Conservation (phyloP, 352 stramenopile species). For the Thraustochytrium sp. region DNA sequence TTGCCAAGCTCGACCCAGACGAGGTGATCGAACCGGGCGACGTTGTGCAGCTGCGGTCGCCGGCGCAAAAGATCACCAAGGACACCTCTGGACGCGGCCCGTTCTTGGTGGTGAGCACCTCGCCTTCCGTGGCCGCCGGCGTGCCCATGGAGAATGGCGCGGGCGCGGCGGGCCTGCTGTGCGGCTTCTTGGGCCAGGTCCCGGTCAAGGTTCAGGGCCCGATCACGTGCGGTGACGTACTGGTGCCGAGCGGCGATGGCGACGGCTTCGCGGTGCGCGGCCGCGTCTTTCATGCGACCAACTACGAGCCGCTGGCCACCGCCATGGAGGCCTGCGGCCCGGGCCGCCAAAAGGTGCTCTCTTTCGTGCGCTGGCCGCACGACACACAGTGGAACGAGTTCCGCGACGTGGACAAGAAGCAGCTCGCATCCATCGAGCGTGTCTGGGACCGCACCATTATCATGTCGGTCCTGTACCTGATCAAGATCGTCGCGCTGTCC, state of each 20-base stretch:
- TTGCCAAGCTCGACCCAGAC: slow-evolving; percentile 1
- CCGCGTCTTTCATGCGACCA: neutral
- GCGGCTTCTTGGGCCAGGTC: slow-evolving; percentile 43
- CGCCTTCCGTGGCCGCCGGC: slow-evolving; percentile 36
- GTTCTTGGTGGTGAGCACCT: slow-evolving; percentile 18
- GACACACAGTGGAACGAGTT: slow-evolving; percentile 27
- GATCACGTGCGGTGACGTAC: neutral
- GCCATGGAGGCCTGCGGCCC: slow-evolving; percentile 1
- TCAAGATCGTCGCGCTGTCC: neutral
- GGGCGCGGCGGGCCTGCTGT: neutral
- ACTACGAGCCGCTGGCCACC: slow-evolving; percentile 24
- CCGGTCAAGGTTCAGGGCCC: slow-evolving; percentile 5
- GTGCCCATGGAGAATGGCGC: neutral
- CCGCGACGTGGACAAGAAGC: neutral
- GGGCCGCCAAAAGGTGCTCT: neutral
- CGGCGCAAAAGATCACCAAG: slow-evolving; percentile 27
- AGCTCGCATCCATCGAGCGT: slow-evolving; percentile 9
- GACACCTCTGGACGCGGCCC: slow-evolving; percentile 25
- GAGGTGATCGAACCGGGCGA: slow-evolving; percentile 3
- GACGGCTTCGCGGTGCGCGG: slow-evolving; percentile 4
- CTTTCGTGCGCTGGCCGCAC: slow-evolving; percentile 43
- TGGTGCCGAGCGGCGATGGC: slow-evolving; percentile 22
- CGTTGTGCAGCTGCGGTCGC: slow-evolving; percentile 37
- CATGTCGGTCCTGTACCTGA: neutral
- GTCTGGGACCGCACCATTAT: neutral